Evolutionary conservation across 257 asterid species (phyloP).

Genomic region (Haberlea rhodopensis): DNA sequence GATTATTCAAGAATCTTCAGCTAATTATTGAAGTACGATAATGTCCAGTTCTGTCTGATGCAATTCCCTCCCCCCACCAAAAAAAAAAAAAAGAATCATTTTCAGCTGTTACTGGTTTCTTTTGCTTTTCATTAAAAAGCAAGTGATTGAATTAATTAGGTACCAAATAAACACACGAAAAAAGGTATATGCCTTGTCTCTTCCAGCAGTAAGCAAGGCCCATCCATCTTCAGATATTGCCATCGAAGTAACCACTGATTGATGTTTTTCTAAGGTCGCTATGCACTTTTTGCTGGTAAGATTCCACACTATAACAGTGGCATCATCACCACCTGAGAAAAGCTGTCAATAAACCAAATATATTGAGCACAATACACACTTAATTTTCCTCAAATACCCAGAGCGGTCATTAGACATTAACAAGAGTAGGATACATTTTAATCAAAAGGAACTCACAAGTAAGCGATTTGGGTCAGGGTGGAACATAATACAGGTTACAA

Average conservation of each 20-base stretch:
- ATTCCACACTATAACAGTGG: conserved; percentile 76
- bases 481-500: conserved; percentile 73
- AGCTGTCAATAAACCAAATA: conserved; percentile 46
- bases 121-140: too few species aligned
- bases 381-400: conserved; percentile 7
- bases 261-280: conserved; percentile 76
- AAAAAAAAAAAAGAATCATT: conserved; percentile 3
- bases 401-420: not conserved
- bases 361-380: conserved; percentile 11
- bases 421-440: conserved; percentile 12
- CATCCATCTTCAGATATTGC: conserved; percentile 87
- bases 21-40: not conserved
- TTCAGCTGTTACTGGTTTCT: not conserved
- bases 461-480: conserved; percentile 76
- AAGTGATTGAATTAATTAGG: not conserved
- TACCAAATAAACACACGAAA: conserved; percentile 1
- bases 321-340: conserved; percentile 83
- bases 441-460: conserved; percentile 54
- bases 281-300: conserved; percentile 71
- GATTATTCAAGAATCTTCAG: not conserved
- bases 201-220: conserved; percentile 85
- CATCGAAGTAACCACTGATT: conserved; percentile 82
- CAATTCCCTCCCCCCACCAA: too few species aligned
- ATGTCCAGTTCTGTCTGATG: not conserved
- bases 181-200: conserved; percentile 68